These are phyloP conservation scores for Heliamphora exappendiculata DNA, from an alignment of 148 eudicot species.

Conservation along the genomic window DNA sequence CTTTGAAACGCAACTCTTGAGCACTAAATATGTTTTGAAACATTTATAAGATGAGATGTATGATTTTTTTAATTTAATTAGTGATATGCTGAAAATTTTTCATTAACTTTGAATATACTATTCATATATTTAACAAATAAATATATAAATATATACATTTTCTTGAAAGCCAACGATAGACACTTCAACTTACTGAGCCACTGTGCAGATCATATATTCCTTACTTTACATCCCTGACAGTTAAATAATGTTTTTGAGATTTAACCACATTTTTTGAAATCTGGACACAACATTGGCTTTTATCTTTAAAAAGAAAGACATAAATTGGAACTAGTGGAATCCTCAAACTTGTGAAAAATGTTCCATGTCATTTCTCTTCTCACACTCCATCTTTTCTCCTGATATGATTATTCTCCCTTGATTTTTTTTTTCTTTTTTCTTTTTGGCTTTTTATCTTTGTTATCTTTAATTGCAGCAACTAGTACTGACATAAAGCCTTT, in stretches of 20 bases:
- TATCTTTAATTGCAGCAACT: not conserved
- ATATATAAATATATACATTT: too few relatives aligned
- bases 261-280: not conserved
- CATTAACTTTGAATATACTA: too few relatives aligned
- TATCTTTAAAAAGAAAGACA: not conserved
- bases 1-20: too few relatives aligned
- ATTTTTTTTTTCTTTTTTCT: too few relatives aligned
- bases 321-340: not conserved
- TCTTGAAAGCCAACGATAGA: not conserved
- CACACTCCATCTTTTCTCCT: not conserved
- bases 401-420: not conserved
- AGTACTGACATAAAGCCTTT: not conserved
- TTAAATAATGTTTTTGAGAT: not conserved
- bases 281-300: not conserved
- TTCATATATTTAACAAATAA: too few relatives aligned
- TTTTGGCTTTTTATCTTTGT: not conserved
- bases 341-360: not conserved
- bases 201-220: not conserved
- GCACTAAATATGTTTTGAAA: too few relatives aligned
- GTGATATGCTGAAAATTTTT: too few relatives aligned
- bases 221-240: not conserved
- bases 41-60: too few relatives aligned
- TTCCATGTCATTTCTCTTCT: not conserved
- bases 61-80: too few relatives aligned
- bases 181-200: not conserved